These are phyloP conservation scores for Alternaria brassicicola DNA, from an alignment of 2,329 filamentous ascomycete genomes.

Conservation along the genomic window DNA sequence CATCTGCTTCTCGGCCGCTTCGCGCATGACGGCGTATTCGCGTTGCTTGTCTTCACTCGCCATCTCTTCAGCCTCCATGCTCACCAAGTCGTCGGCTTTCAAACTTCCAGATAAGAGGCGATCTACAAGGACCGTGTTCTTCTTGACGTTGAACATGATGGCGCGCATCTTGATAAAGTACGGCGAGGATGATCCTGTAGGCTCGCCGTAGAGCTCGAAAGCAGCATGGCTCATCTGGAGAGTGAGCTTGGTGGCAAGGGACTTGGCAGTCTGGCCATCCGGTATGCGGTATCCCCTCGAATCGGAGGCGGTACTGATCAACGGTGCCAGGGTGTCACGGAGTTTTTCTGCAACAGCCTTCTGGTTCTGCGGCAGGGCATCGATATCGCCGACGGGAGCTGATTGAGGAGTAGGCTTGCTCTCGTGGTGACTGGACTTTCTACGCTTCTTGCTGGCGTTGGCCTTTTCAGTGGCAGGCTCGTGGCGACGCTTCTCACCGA, in stretches of 20 bases:
- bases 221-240: constrained; percentile 79
- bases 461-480: constrained; percentile 43
- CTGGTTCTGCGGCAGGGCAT: constrained; percentile 65
- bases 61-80: constrained; percentile 89
- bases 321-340: constrained; percentile 69
- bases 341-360: constrained; percentile 73
- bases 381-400: constrained; percentile 25
- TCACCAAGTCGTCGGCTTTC: constrained; percentile 76
- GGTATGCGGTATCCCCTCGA: constrained; percentile 67
- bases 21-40: constrained; percentile 77
- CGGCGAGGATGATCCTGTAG: constrained; percentile 49
- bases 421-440: constrained; percentile 45
- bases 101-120: constrained; percentile 75
- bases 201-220: constrained; percentile 61
- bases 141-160: constrained; percentile 85
- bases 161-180: constrained; percentile 73
- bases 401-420: constrained; percentile 26
- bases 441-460: constrained; percentile 42
- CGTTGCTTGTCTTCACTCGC: constrained; percentile 87
- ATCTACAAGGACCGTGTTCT: constrained; percentile 78
- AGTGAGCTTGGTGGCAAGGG: constrained; percentile 71
- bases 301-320: constrained; percentile 71
- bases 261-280: constrained; percentile 67
- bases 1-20: constrained; percentile 79
- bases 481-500: constrained; percentile 47